These are phyloP conservation scores for Cinchona pubescens DNA, from an alignment of 257 asterid genomes.

Conservation along the genomic window DNA sequence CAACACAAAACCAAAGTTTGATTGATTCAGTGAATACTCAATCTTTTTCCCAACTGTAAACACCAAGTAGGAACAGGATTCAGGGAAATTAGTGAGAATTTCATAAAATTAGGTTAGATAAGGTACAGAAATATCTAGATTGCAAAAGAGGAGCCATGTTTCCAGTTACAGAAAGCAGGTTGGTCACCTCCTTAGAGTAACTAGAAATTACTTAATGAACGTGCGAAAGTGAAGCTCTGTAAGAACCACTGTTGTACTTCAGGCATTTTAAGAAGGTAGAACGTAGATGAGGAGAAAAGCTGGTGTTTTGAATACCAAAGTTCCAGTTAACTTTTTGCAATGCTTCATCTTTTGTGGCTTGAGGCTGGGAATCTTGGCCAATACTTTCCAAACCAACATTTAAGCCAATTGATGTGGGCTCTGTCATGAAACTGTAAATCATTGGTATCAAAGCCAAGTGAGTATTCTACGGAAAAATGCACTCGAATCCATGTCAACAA, in stretches of 20 bases:
- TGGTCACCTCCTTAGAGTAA: background rate
- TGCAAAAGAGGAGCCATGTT: background rate
- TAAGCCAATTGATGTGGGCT: slow-evolving; percentile 62
- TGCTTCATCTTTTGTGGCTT: slow-evolving; percentile 26
- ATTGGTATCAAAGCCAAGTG: slow-evolving; percentile 10
- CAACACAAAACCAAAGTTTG: background rate
- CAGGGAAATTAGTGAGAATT: background rate
- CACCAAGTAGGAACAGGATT: background rate
- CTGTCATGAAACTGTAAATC: slow-evolving; percentile 64
- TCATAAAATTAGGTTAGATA: slow-evolving; percentile 5
- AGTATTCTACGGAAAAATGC: background rate
- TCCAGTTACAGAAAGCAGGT: background rate
- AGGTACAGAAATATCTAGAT: background rate
- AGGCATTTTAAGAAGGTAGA: slow-evolving; percentile 60
- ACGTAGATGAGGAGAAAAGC: slow-evolving; percentile 42
- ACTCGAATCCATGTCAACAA: background rate
- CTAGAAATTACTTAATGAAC: slow-evolving; percentile 20
- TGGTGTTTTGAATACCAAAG: slow-evolving; percentile 54
- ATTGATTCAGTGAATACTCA: background rate
- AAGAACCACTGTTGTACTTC: slow-evolving; percentile 54
- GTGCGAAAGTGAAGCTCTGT: slow-evolving; percentile 56
- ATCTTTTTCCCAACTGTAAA: no score
- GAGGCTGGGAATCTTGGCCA: slow-evolving; percentile 29
- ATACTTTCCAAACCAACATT: slow-evolving; percentile 53
- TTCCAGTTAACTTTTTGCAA: slow-evolving; percentile 25